Evolutionary conservation across 352 stramenopile species (phyloP), one percentile per base, ranked within the genome.

Genomic region (Phytophthora constricta): DNA sequence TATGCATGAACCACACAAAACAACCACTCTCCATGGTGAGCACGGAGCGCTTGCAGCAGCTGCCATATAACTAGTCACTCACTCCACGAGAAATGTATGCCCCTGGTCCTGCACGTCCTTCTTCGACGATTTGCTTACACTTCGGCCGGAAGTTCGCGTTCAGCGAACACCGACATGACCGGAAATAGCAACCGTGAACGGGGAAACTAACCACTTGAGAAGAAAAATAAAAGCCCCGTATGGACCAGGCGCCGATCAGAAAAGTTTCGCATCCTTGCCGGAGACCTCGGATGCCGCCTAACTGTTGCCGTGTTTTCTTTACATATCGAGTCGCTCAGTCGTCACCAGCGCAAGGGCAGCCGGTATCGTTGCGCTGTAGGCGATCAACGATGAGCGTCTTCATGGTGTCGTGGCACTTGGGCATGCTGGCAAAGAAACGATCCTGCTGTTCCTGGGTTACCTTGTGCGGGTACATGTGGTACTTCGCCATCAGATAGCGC

Each of bases 401-500:
- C 76, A 90, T 82, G 55, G 80, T 85, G 62, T 90, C 80, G 41
- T 81, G 70, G 49, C 77, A 84, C 57, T 79, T 80, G 8, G 82
- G 80, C 69, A 91, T 84, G 57, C 73, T 79, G 39, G 77, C 76
- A 28, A 92, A 91, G 55, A 89, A 76, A 26, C 77, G 78, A 47
- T 82, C 76, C 17, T 84, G 76, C 37, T 88, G 68, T 57, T 91
- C 73, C 26, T 89, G 68, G n/a, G 76, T 77, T 8, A 91, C 62
- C 48, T 91, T 87, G 79, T 90, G 84, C 28, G 84, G 80, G 51
- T 84, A 89, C 82, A 92, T 87, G 79, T 92, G 84, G 62, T 83
- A 91, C 68, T 91, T 92, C 28, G 82, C 80, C 82, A 92, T 87
- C 54, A 90, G 55, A 33, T 87, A 92, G 13, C 84, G 82, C 59